Base-by-base conservation (phyloP, 106 monocot genomes). In the Dioscorea dumetorum region DNA sequence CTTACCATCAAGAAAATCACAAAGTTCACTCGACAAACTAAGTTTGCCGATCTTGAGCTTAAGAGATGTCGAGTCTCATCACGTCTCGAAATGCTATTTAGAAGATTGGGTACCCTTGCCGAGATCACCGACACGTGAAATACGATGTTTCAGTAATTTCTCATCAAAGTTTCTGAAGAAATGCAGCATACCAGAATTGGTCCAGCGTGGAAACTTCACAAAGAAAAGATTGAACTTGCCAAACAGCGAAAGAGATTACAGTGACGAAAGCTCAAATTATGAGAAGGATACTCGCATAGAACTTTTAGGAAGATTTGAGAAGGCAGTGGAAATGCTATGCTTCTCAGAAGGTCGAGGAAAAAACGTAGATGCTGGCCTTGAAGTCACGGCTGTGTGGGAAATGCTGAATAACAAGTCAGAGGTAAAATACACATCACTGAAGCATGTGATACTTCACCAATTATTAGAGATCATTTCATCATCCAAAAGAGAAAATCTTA, bases 111-210 rank as follows among this genome's bases (percentile, higher is more conserved):
- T 74, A 12, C 69, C 64, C 61, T 66, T 68, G 23, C 64, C 54
- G 66, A 82, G 74, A 60, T 82, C 83, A 51, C 78, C 77, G 32
- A 76, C 69, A 58, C 74, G 61, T 67, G 79, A 83, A 5, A 51
- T 87, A 18, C 78, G 81, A 87, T 93, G 97, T 72, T 87, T 99
- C 57, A 81, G 88, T 51, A 88, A 74, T 60, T 80, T 95, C 34
- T 84, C 85, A 48, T 71, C 91, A 0, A 92, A 80, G 69, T 78
- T 91, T 23, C 52, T 72, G 3, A 73, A 77, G 50, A 83, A 72
- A 53, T 78, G 76, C 72, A 59, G 62, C 58, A 61, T 93, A 53
- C 67, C 80, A 41, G 92, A 93, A 61, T 32, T 85, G 50, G 74
- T 86, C 70, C 53, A 48, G 63, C 76, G 51, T 9, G 93, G 85